These are phyloP conservation scores for Clarireedia paspali DNA, from an alignment of 2,329 filamentous ascomycete genomes.

Conservation along the genomic window DNA sequence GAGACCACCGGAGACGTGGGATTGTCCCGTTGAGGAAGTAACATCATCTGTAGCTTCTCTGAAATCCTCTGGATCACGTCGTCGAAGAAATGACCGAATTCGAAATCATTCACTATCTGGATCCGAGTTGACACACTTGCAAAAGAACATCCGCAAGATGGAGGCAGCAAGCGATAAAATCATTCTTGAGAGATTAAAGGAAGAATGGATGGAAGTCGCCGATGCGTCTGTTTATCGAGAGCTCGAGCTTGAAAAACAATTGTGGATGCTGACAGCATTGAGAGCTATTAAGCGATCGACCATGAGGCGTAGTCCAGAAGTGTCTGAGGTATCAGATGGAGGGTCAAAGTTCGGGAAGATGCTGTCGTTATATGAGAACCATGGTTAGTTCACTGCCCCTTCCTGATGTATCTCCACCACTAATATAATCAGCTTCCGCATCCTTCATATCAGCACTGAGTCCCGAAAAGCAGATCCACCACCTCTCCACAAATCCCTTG, in stretches of 20 bases:
- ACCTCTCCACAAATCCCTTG: slow-evolving; percentile 33
- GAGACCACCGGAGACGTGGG: slow-evolving; percentile 22
- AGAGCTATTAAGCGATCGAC: slow-evolving; percentile 22
- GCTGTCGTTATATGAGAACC: slow-evolving; percentile 27
- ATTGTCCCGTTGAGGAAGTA: slow-evolving; percentile 6
- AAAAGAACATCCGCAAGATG: slow-evolving; percentile 49
- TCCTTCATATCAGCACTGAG: slow-evolving; percentile 28
- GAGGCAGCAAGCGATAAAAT: slow-evolving; percentile 42
- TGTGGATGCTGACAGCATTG: slow-evolving; percentile 55
- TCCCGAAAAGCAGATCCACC: slow-evolving; percentile 34
- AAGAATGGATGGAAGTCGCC: slow-evolving; percentile 38
- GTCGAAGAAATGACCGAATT: background rate
- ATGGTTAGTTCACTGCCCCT: slow-evolving; percentile 16
- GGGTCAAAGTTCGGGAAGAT: slow-evolving; percentile 14
- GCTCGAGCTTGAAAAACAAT: slow-evolving; percentile 47
- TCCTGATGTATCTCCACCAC: background rate
- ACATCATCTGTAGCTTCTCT: slow-evolving; percentile 3
- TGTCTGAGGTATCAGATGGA: background rate
- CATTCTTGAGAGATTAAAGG: slow-evolving; percentile 47
- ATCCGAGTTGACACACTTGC: slow-evolving; percentile 33
- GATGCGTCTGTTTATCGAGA: slow-evolving; percentile 43
- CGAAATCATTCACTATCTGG: slow-evolving; percentile 8
- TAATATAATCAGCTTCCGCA: slow-evolving; percentile 19
- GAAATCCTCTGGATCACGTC: slow-evolving; percentile 1
- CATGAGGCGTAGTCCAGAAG: background rate